Evolutionary conservation across 768 basidiomycete species (phyloP), one percentile per base, ranked within the genome.

Genomic region (Russula brevipes): DNA sequence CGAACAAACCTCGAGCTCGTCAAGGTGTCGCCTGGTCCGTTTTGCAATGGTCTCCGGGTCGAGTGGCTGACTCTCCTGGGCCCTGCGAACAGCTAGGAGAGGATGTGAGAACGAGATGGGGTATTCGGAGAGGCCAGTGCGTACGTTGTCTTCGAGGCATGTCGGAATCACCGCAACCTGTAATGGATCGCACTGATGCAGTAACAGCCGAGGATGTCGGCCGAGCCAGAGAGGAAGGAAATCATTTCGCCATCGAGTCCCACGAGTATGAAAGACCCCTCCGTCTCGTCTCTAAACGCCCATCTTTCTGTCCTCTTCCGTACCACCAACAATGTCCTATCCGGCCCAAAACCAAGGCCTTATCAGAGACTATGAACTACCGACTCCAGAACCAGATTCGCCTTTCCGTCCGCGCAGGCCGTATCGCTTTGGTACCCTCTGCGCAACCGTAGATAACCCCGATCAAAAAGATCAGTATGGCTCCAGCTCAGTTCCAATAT

Each of bases 391-490:
- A 67, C 87, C 90, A 35, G 90, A 91, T 62, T 87, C 89, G 0
- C 90, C 90, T 2, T 72, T 81, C 64, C 74, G 84, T 50, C 75
- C 81, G 30, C 81, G 89, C 63, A 85, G 85, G 73, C 89, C 88
- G 0, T 91, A 93, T 75, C 81, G 85, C n/a, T 92, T 94, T 74
- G 89, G 90, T n/a, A 94, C 91, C 16, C 78, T 91, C 61, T 93
- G 91, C 64, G 94, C 90, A 30, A 94, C 92, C 5, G 92, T 96
- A 61, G 94, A 96, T 70, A 91, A 92, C 68, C 93, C 93, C 0
- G 81, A 82, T 59, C 89, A 88, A 76, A 95, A 96, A 74, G 96
- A 99, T 76, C 96, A 98, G 77, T 89, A 94, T 73, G 94, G 94
- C 19, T 87, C 91, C 63, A 93, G 90, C 69, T 89, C 89, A 7